Percentiles rank a stretch among this genome's conserved stretches.
phyloP scores from a whole-genome alignment of 352 stramenopile species.

The Pythium brachiatum region DNA sequence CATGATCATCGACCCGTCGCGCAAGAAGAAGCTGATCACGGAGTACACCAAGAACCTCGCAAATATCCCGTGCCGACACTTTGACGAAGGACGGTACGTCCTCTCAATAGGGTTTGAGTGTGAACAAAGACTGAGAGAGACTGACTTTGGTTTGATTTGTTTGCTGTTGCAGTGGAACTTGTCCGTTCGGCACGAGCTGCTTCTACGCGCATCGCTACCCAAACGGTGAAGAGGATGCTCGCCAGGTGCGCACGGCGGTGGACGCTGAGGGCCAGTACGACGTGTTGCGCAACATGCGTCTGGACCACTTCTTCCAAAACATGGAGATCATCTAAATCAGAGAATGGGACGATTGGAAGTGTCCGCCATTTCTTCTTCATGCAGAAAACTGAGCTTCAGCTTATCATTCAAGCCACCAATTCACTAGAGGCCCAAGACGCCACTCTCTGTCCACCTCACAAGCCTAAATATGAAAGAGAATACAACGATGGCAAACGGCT shows the following conservation, averaged over 20 bases:
- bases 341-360: not conserved
- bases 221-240: constrained; percentile 55
- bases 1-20: constrained; percentile 62
- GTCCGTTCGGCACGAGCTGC: constrained; percentile 85
- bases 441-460: not conserved
- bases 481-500: not conserved
- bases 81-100: constrained; percentile 70
- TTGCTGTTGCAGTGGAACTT: constrained; percentile 49
- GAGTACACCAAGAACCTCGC: constrained; percentile 75
- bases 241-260: constrained; percentile 68
- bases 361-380: not conserved
- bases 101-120: no score
- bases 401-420: not conserved
- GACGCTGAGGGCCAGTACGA: constrained; percentile 75
- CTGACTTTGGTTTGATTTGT: constrained; percentile 9
- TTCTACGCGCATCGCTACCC: constrained; percentile 82
- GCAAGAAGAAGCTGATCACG: constrained; percentile 67
- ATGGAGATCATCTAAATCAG: constrained; percentile 25
- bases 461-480: not conserved
- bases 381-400: no score
- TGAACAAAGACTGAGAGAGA: not conserved
- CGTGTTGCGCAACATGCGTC: constrained; percentile 64
- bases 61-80: constrained; percentile 78
- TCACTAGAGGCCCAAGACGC: not conserved
- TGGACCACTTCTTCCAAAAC: constrained; percentile 67